phyloP scores from a whole-genome alignment of 1,284 basidiomycete species.

The Cryptococcus floricola region DNA sequence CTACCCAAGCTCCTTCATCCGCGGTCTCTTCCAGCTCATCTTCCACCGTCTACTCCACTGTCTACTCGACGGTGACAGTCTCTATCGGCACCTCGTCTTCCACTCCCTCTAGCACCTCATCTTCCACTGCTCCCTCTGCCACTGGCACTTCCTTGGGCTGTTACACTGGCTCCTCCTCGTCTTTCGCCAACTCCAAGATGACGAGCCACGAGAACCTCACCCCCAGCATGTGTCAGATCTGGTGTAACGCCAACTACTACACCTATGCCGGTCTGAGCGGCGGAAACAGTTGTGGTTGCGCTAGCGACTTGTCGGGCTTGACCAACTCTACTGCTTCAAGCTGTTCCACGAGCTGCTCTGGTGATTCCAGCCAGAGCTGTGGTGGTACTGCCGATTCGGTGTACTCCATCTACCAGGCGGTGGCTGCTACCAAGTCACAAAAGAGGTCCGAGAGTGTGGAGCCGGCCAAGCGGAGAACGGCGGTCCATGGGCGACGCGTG shows the following conservation, averaged over 20 bases:
- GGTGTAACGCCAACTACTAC: conserved; percentile 32
- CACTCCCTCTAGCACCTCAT: conserved; percentile 2
- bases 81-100: not conserved
- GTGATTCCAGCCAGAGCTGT: conserved; percentile 24
- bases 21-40: not conserved
- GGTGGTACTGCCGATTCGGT: conserved; percentile 18
- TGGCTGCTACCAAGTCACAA: conserved; percentile 1
- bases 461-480: not conserved
- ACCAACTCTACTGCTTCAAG: conserved; percentile 4
- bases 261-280: conserved; percentile 21
- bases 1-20: conserved; percentile 1
- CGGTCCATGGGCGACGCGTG: not conserved
- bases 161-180: conserved; percentile 12
- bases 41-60: not conserved
- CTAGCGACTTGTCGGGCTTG: conserved; percentile 19
- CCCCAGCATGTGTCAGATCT: conserved; percentile 26
- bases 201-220: conserved; percentile 23
- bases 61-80: not conserved
- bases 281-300: conserved; percentile 29
- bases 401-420: conserved; percentile 10
- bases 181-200: conserved; percentile 20
- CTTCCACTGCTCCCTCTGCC: conserved; percentile 14
- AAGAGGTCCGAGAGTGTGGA: not conserved
- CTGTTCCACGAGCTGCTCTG: conserved; percentile 30
- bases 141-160: conserved; percentile 20